Evolutionary conservation across 2,329 filamentous ascomycete genomes (phyloP), one percentile per base, ranked within the genome.

Genomic region (Pseudopyricularia cyperi): DNA sequence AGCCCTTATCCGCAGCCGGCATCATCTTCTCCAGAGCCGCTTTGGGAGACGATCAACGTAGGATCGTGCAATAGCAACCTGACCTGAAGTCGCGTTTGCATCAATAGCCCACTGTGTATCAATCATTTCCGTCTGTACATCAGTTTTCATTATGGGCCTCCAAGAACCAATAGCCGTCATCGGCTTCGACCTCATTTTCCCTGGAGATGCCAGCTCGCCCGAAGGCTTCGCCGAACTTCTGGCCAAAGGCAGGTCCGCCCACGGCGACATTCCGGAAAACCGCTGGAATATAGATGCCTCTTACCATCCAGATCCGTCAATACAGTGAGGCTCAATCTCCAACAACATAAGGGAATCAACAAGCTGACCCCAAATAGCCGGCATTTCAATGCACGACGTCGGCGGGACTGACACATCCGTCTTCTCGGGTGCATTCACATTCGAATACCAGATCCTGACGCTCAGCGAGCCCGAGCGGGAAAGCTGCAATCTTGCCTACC

Each of bases 391-490:
- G 7, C 57, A 59, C 12, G 24, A 55, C 0, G 53, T 66, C 0
- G 52, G 47, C 0, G 65, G 65, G 2, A 61, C 60, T 0, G 51
- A 61, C 0, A 66, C 65, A 0, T 60, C 56, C 15, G 61, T 66
- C 0, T 66, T 64, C 51, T 62, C 65, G 0, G 69, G 66, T 14
- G 51, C 55, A 11, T 64, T 65, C 55, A 56, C 53, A 1, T 52
- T 52, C 5, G 65, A 68, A 54, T 55, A 50, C 44, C 44, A 49
- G 24, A 32, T 48, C 30, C 54, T 61, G 24, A 52, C 54, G 15
- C 30, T 37, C 34, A 54, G 56, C 11, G 63, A 65, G 39, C 44
- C 53, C 4, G 59, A 64, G 33, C 53, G 58, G 3, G 55, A 58
- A 0, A 55, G 55, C 7, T 52, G 7, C 47, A 37, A 14, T 57